phyloP scores from a whole-genome alignment of 768 basidiomycete genomes.

The Termitomyces heimii region DNA sequence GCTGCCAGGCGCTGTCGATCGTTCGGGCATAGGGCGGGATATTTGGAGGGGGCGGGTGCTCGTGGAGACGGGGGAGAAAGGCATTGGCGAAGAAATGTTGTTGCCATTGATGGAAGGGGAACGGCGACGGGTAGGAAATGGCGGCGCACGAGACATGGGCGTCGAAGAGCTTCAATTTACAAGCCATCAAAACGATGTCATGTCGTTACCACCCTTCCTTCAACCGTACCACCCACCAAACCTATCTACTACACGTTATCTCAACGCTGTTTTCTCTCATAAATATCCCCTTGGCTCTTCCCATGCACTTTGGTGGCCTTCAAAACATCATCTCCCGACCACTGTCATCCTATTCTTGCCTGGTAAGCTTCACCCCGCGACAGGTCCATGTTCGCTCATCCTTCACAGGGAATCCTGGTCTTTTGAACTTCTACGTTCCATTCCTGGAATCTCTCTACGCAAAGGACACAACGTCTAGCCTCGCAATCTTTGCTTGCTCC shows the following conservation, averaged over 20 bases:
- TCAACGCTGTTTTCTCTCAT: slow-evolving; percentile 33
- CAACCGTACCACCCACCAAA: slow-evolving; percentile 8
- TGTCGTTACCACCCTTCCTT: slow-evolving; percentile 28
- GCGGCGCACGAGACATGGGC: slow-evolving; percentile 54
- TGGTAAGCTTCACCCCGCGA: slow-evolving; percentile 20
- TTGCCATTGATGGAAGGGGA: slow-evolving; percentile 37
- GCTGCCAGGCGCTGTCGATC: slow-evolving; percentile 49
- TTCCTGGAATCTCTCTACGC: slow-evolving; percentile 53
- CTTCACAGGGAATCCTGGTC: slow-evolving; percentile 45
- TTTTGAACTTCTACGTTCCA: slow-evolving; percentile 60
- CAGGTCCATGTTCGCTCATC: not conserved
- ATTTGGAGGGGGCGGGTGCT: slow-evolving; percentile 56
- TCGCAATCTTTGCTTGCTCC: slow-evolving; percentile 56
- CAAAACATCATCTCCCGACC: slow-evolving; percentile 22
- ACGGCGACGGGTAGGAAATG: slow-evolving; percentile 50
- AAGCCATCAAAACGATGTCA: slow-evolving; percentile 5
- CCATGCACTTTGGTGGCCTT: slow-evolving; percentile 51
- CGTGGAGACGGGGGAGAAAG: slow-evolving; percentile 28
- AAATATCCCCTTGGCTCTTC: slow-evolving; percentile 30
- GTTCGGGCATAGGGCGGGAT: slow-evolving; percentile 41
- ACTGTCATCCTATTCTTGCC: slow-evolving; percentile 44
- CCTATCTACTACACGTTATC: slow-evolving; percentile 3
- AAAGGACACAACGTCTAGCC: slow-evolving; percentile 22
- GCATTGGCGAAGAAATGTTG: slow-evolving; percentile 29
- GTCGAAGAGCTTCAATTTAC: not conserved